Evolutionary conservation across 805 yeast species (phyloP).

Genomic region (Saccharomycopsis malanga): DNA sequence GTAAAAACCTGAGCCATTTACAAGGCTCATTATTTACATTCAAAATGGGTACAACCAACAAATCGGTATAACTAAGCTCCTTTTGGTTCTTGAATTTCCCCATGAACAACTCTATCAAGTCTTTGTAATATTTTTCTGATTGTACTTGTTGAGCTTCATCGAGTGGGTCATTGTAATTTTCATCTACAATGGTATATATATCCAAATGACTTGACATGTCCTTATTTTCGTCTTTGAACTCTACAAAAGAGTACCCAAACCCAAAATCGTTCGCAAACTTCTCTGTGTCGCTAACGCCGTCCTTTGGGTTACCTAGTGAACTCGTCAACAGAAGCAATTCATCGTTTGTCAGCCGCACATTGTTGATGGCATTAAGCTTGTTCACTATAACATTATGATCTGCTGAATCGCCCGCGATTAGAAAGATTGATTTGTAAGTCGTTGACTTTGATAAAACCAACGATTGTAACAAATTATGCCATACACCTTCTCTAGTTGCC

Average conservation of each 20-base stretch:
- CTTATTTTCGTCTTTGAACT: background rate
- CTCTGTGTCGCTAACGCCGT: background rate
- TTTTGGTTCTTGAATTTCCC: background rate
- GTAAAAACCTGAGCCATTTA: background rate
- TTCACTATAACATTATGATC: background rate
- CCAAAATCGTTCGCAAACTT: slow-evolving; percentile 4
- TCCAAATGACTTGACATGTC: slow-evolving; percentile 1
- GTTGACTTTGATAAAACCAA: background rate
- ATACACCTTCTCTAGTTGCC: too few species aligned
- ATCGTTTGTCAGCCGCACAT: background rate
- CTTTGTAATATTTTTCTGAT: background rate
- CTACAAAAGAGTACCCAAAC: slow-evolving; percentile 1
- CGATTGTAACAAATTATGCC: background rate
- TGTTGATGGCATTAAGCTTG: background rate
- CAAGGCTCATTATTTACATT: background rate
- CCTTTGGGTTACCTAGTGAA: background rate
- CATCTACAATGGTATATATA: slow-evolving; percentile 2
- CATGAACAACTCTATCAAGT: background rate
- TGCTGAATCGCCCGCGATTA: background rate
- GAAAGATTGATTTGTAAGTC: background rate
- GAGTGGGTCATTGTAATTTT: background rate
- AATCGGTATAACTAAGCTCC: background rate
- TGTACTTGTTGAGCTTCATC: background rate
- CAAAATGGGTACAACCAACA: slow-evolving; percentile 4
- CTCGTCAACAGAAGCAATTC: background rate